A percentile compares a stretch with the other conserved stretches of the same genome.
phyloP scores from a whole-genome alignment of 306 rosid genomes.

The Oemleria cerasiformis region DNA sequence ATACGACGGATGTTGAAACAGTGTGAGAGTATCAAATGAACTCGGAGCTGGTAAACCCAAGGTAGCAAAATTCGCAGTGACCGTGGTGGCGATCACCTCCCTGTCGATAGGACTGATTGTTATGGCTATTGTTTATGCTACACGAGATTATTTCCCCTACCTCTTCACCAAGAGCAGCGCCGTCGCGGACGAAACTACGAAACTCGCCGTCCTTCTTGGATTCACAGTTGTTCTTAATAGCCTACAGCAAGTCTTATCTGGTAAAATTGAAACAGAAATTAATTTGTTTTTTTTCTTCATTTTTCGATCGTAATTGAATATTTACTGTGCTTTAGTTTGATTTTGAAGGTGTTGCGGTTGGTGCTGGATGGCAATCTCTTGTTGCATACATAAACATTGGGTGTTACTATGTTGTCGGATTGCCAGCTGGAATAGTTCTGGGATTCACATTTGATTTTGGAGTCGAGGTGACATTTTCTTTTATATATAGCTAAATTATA shows the following conservation, averaged over 20 bases:
- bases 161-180: conserved; percentile 57
- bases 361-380: conserved; percentile 85
- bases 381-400: conserved; percentile 78
- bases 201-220: conserved; percentile 56
- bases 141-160: conserved; percentile 57
- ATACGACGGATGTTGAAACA: conserved; percentile 26
- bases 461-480: conserved; percentile 55
- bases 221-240: conserved; percentile 64
- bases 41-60: conserved; percentile 64
- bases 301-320: no score
- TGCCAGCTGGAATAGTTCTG: conserved; percentile 71
- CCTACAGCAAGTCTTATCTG: conserved; percentile 75
- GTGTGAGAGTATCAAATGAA: conserved; percentile 88
- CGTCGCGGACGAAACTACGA: conserved; percentile 69
- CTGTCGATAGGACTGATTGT: conserved; percentile 51
- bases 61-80: conserved; percentile 59
- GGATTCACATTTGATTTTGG: conserved; percentile 61
- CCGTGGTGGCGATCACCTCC: conserved; percentile 67
- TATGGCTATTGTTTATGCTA: conserved; percentile 40
- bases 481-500: no score
- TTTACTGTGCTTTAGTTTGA: background rate
- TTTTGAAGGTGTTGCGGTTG: conserved; percentile 73
- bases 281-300: no score
- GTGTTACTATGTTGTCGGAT: conserved; percentile 65
- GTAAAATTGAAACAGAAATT: no score